phyloP scores from a whole-genome alignment of 345 rosid genomes.

The Atalantia buxifolia region DNA sequence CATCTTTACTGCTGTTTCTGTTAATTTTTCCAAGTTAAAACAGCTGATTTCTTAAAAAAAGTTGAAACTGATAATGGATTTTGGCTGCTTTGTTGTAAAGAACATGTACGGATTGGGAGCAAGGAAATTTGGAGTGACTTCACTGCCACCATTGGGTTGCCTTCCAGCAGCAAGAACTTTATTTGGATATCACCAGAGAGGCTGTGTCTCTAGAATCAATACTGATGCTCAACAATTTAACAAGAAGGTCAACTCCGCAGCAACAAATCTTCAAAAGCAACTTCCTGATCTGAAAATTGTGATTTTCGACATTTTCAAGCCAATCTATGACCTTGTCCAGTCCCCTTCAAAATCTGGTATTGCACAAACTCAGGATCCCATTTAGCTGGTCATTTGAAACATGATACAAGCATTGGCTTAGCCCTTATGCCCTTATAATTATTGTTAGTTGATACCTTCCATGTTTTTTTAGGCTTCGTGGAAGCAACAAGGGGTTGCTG shows the following conservation, averaged over 20 bases:
- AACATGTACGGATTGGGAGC: constrained; percentile 61
- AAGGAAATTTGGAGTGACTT: constrained; percentile 85
- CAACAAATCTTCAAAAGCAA: constrained; percentile 60
- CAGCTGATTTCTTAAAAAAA: background rate
- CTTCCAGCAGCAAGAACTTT: constrained; percentile 77
- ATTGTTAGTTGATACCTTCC: background rate
- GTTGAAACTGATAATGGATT: background rate
- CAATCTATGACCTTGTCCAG: constrained; percentile 58
- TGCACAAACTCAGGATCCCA: background rate
- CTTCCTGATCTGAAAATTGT: constrained; percentile 71
- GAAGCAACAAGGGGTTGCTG: constrained; percentile 92
- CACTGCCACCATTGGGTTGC: constrained; percentile 91
- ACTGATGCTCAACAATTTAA: constrained; percentile 69
- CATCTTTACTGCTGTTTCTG: background rate
- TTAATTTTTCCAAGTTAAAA: background rate
- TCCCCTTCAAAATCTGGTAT: constrained; percentile 63
- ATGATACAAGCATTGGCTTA: background rate
- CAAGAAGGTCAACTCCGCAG: constrained; percentile 61
- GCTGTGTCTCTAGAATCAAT: constrained; percentile 70
- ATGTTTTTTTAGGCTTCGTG: constrained; percentile 47
- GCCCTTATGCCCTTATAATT: background rate
- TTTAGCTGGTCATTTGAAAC: background rate
- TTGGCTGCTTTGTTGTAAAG: constrained; percentile 29
- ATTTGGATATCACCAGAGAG: constrained; percentile 55
- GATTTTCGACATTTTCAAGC: constrained; percentile 71